phyloP scores from a whole-genome alignment of 2,329 filamentous ascomycete genomes.

The Pseudogymnoascus sp. region DNA sequence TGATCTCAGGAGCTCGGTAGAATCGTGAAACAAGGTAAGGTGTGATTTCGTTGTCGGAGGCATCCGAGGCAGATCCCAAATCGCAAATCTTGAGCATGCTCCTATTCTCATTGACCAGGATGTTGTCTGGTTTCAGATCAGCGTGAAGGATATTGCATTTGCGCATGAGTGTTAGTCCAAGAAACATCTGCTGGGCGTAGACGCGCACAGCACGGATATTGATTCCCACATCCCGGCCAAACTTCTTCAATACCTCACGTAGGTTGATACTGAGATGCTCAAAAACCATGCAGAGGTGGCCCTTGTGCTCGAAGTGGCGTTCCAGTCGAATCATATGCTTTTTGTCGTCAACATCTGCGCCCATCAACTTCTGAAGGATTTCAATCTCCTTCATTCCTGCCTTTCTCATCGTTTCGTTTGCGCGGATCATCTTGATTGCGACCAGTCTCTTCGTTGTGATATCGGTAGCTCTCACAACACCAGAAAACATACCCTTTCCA shows the following conservation, averaged over 20 bases:
- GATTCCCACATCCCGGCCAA: conserved; percentile 88
- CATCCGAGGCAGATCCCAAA: conserved; percentile 88
- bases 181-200: conserved; percentile 91
- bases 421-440: conserved; percentile 95
- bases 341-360: conserved; percentile 77
- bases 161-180: conserved; percentile 77
- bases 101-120: conserved; percentile 77
- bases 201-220: conserved; percentile 78
- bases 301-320: conserved; percentile 84
- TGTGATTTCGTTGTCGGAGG: conserved; percentile 83
- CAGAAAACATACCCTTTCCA: conserved; percentile 93
- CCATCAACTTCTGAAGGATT: conserved; percentile 79
- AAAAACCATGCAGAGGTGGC: conserved; percentile 93
- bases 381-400: conserved; percentile 91
- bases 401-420: conserved; percentile 89
- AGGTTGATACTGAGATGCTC: conserved; percentile 91
- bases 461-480: conserved; percentile 83
- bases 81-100: conserved; percentile 92
- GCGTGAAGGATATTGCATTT: conserved; percentile 92
- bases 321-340: conserved; percentile 88
- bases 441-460: conserved; percentile 66
- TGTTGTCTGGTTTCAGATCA: conserved; percentile 96
- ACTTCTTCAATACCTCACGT: conserved; percentile 89
- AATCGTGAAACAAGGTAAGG: conserved; percentile 95
- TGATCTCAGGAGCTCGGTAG: conserved; percentile 94